Conservation (phyloP, 192 early-diverging fungal species). For the Backusella sp. region DNA sequence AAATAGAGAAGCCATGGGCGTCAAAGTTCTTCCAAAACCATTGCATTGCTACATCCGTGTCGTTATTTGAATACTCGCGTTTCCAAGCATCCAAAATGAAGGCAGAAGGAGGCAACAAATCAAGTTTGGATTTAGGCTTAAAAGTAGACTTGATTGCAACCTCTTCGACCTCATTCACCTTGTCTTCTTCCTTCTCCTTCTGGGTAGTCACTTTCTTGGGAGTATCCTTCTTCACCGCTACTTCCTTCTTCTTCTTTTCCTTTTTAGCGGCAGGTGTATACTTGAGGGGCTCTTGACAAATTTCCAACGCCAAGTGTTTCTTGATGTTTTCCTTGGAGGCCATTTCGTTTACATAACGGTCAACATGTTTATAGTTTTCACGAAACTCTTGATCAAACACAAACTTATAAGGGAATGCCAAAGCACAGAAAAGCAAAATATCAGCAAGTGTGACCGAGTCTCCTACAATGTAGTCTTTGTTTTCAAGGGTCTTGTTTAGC, state of each 20-base stretch:
- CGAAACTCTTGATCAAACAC: conserved; percentile 77
- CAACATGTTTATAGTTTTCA: conserved; percentile 78
- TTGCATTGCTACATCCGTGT: conserved; percentile 81
- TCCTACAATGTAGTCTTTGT: conserved; percentile 88
- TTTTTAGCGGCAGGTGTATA: not conserved
- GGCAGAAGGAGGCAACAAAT: conserved; percentile 77
- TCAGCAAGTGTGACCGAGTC: conserved; percentile 91
- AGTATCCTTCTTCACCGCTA: not conserved
- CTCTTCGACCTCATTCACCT: conserved; percentile 48
- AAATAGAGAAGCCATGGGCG: conserved; percentile 85
- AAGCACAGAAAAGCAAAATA: conserved; percentile 61
- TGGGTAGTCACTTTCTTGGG: not conserved
- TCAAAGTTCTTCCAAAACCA: conserved; percentile 96
- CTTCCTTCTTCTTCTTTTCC: not conserved
- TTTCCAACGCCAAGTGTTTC: not conserved
- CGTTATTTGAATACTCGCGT: conserved; percentile 96
- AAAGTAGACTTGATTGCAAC: conserved; percentile 66
- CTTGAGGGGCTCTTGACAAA: not conserved
- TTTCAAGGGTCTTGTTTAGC: conserved; percentile 63
- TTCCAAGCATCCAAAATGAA: conserved; percentile 94
- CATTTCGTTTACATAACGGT: conserved; percentile 53
- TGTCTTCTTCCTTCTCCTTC: conserved; percentile 40
- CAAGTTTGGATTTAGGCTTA: conserved; percentile 90
- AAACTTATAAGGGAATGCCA: conserved; percentile 46
- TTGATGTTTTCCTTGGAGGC: not conserved